Evolutionary conservation across 2,329 filamentous ascomycete species (phyloP), one percentile per base, ranked within the genome.

Genomic region (Claviceps monticola): DNA sequence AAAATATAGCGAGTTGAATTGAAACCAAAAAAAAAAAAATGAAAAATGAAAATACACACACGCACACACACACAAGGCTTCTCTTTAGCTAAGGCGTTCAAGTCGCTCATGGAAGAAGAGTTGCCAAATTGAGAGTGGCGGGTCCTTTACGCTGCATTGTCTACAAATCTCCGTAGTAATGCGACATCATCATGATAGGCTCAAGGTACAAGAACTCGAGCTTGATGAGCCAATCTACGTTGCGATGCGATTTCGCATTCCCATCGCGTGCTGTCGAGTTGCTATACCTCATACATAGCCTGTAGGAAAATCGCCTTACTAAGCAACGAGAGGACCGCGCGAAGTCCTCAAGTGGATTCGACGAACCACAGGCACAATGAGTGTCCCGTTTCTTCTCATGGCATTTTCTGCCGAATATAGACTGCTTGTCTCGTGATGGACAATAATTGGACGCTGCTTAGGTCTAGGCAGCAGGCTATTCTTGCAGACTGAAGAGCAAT

Each of bases 1-100:
- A 76, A 60, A 60, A 58, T 54, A 51, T 60, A 46, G 38, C 7
- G 21, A 13, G 8, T 41, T 41, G 7, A 19, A 34, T 44, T 34
- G 19, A 44, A 23, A 23, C 9, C 4, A 21, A 23, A 26, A 23
- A 44, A 21, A 43, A 23, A 23, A 43, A 43, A 42, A 16, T 13
- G 21, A 16, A 43, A 43, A 43, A 43, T 14, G 14, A 21, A 21
- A 23, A 14, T 2, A 43, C 14, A 21, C 19, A 43, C 9, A 16
- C 19, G 5, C 19, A 21, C 14, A 14, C 3, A 39, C 5, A 34
- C 9, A 8, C 9, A 21, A 21, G 21, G 21, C 21, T 21, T 21
- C 21, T 21, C 21, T 45, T 36, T 26, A 5, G 44, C 26, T 3
- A 7, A 46, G 17, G n/a, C 4, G 16, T 36, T 17, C 23, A 45